These are phyloP conservation scores for Beauveria sp. DNA, from an alignment of 2,329 filamentous ascomycete species.

Conservation along the genomic window DNA sequence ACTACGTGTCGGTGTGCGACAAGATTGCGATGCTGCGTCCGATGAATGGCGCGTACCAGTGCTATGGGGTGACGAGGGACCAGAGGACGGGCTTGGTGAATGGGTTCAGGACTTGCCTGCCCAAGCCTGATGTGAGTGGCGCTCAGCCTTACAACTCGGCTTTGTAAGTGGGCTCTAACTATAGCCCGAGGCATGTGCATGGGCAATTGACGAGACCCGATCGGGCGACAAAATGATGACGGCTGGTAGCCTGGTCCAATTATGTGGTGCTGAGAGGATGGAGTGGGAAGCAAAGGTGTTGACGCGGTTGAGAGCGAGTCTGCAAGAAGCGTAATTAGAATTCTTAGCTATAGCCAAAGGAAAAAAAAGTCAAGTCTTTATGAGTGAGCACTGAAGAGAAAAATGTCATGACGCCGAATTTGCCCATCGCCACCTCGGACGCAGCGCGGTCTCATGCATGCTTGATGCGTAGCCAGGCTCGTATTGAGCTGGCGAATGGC, in stretches of 20 bases:
- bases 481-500: not conserved
- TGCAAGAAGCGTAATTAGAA: not conserved
- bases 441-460: not conserved
- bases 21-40: conserved; percentile 30
- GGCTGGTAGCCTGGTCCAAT: not conserved
- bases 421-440: not conserved
- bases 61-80: conserved; percentile 34
- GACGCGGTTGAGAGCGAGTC: not conserved
- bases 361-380: not conserved
- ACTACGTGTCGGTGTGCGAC: conserved; percentile 35
- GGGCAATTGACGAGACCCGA: not conserved
- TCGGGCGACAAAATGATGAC: not conserved
- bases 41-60: conserved; percentile 33
- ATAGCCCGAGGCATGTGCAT: not conserved
- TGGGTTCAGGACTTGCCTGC: conserved; percentile 19
- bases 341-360: too few relatives aligned
- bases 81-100: conserved; percentile 30
- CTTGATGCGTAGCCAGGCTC: not conserved
- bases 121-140: not conserved
- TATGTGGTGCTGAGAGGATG: not conserved
- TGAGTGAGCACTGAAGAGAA: not conserved
- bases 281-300: not conserved
- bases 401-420: not conserved
- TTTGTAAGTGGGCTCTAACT: not conserved
- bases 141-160: not conserved